These are phyloP conservation scores for Picea abies DNA, from an alignment of 83 land plant species.

Conservation along the genomic window DNA sequence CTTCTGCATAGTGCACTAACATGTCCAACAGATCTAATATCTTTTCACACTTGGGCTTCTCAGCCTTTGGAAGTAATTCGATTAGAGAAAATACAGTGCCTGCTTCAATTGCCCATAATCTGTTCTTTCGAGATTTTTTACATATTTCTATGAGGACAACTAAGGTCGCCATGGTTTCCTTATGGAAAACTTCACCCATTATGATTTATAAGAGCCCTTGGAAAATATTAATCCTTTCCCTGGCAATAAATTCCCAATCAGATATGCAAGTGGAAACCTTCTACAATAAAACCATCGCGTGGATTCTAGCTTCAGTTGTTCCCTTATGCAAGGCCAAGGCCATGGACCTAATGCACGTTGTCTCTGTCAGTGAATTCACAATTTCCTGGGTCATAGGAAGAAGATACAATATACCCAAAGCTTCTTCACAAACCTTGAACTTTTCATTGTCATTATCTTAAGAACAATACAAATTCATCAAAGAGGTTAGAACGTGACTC, in stretches of 20 bases:
- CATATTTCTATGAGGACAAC: constrained; percentile 35
- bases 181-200: constrained; percentile 34
- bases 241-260: no score
- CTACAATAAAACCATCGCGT: constrained; percentile 27
- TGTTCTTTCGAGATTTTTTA: background rate
- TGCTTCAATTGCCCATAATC: constrained; percentile 41
- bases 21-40: constrained; percentile 16
- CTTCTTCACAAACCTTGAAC: constrained; percentile 30
- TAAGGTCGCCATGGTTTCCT: constrained; percentile 32
- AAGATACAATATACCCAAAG: constrained; percentile 24
- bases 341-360: constrained; percentile 20
- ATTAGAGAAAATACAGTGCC: constrained; percentile 46
- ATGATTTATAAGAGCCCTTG: constrained; percentile 45
- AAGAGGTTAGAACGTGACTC: no score
- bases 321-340: background rate
- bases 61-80: constrained; percentile 44
- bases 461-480: no score
- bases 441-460: no score
- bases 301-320: constrained; percentile 20
- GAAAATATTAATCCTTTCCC: constrained; percentile 18
- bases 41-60: background rate
- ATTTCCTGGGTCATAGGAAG: background rate
- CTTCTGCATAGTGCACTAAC: constrained; percentile 31
- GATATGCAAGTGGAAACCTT: no score
- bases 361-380: background rate